Conservation (phyloP, 108 stramenopile species). For the Cylindrotheca fusiformis region DNA sequence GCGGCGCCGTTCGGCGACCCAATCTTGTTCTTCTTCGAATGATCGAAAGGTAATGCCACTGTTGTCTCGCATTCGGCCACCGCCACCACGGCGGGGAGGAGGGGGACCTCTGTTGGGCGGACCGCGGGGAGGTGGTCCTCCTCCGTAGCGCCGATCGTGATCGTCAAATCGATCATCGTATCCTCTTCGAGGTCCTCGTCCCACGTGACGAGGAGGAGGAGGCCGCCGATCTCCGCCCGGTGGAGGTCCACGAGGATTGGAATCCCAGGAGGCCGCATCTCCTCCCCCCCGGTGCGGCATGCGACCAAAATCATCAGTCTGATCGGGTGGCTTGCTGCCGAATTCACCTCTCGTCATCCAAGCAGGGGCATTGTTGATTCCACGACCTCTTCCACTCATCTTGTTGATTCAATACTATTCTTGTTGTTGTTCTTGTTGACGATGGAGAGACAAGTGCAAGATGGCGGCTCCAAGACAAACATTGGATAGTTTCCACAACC, state of each 20-base stretch:
- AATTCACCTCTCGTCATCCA: slow-evolving; percentile 48
- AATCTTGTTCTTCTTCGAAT: slow-evolving; percentile 78
- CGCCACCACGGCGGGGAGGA: slow-evolving; percentile 5
- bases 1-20: slow-evolving; percentile 77
- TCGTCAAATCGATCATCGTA: slow-evolving; percentile 9
- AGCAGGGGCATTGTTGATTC: slow-evolving; percentile 51
- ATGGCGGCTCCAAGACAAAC: too few relatives aligned
- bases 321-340: slow-evolving; percentile 13
- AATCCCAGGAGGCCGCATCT: background rate
- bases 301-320: slow-evolving; percentile 28
- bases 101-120: slow-evolving; percentile 8
- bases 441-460: too few relatives aligned
- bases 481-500: too few relatives aligned
- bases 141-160: slow-evolving; percentile 12
- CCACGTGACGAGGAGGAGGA: slow-evolving; percentile 1
- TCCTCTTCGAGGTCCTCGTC: slow-evolving; percentile 11
- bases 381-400: slow-evolving; percentile 54
- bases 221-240: slow-evolving; percentile 7
- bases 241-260: slow-evolving; percentile 2
- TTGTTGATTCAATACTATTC: too few relatives aligned
- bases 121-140: slow-evolving; percentile 5
- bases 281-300: background rate
- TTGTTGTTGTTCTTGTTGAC: too few relatives aligned
- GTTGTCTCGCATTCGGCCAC: slow-evolving; percentile 21
- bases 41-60: slow-evolving; percentile 48